These are phyloP conservation scores for Hypoxylon fragiforme DNA, from an alignment of 495 filamentous ascomycete species.

Conservation along the genomic window DNA sequence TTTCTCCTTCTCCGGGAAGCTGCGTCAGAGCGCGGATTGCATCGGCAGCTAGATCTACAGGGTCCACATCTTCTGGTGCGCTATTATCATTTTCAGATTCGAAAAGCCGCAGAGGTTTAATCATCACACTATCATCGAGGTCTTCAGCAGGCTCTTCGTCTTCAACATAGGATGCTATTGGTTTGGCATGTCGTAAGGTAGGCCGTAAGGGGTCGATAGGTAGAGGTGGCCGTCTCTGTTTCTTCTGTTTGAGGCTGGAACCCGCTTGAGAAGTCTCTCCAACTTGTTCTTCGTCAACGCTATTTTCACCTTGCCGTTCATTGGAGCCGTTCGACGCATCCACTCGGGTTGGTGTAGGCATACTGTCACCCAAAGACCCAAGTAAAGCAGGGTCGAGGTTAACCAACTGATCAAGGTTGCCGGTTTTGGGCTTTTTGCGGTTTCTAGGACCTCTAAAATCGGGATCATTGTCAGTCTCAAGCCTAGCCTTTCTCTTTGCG, in stretches of 20 bases:
- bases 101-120: constrained; percentile 14
- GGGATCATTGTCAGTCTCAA: constrained; percentile 51
- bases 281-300: constrained; percentile 6
- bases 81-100: constrained; percentile 11
- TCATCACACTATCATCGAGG: constrained; percentile 42
- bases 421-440: constrained; percentile 43
- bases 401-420: constrained; percentile 37
- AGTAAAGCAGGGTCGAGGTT: constrained; percentile 42
- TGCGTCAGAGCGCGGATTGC: constrained; percentile 35
- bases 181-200: constrained; percentile 49
- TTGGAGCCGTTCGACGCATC: background rate
- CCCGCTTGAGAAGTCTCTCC: constrained; percentile 7
- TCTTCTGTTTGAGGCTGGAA: constrained; percentile 13
- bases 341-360: constrained; percentile 20
- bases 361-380: constrained; percentile 23
- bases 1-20: constrained; percentile 6
- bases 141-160: constrained; percentile 44
- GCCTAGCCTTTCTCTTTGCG: constrained; percentile 50
- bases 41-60: constrained; percentile 45
- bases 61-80: constrained; percentile 30
- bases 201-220: constrained; percentile 40
- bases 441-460: constrained; percentile 47
- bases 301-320: constrained; percentile 7
- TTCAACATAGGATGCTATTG: constrained; percentile 46
- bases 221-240: constrained; percentile 6